phyloP scores from a whole-genome alignment of 2,329 filamentous ascomycete species.

The Sporothrix brasiliensis region DNA sequence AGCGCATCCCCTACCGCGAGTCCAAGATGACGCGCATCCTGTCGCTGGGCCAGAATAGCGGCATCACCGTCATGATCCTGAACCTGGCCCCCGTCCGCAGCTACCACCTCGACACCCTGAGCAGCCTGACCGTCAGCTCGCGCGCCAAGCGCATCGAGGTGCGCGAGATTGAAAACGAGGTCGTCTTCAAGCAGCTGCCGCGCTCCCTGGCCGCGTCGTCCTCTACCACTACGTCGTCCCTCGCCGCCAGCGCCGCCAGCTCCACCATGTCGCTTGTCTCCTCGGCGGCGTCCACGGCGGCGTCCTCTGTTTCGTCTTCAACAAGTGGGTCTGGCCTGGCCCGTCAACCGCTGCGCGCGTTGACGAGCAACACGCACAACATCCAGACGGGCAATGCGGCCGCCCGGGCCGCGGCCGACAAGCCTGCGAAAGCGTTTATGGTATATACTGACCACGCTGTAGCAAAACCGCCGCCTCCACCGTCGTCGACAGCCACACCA shows the following conservation, averaged over 20 bases:
- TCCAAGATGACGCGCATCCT: slow-evolving; percentile 97
- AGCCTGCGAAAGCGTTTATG: slow-evolving; percentile 80
- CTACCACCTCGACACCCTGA: slow-evolving; percentile 91
- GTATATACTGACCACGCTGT: slow-evolving; percentile 75
- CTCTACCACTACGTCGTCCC: not conserved
- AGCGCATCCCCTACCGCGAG: slow-evolving; percentile 87
- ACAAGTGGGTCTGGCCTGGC: slow-evolving; percentile 48
- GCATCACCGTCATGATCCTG: slow-evolving; percentile 93
- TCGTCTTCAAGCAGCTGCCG: slow-evolving; percentile 77
- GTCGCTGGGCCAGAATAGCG: slow-evolving; percentile 90
- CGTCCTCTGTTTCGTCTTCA: not conserved
- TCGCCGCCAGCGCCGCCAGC: not conserved
- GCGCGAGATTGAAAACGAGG: slow-evolving; percentile 92
- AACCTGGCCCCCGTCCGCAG: slow-evolving; percentile 89
- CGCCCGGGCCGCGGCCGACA: slow-evolving; percentile 49
- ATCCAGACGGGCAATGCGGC: slow-evolving; percentile 62
- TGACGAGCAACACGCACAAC: slow-evolving; percentile 72
- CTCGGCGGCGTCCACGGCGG: not conserved
- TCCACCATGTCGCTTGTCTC: slow-evolving; percentile 24
- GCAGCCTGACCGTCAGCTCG: slow-evolving; percentile 92
- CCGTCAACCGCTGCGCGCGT: slow-evolving; percentile 77
- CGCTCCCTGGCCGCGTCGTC: slow-evolving; percentile 41
- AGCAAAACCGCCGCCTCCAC: slow-evolving; percentile 24
- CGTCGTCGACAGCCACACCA: not conserved
- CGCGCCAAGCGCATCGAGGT: slow-evolving; percentile 96